Conservation (phyloP, 768 basidiomycete genomes). For the Tylopilus vinaceipallidus region DNA sequence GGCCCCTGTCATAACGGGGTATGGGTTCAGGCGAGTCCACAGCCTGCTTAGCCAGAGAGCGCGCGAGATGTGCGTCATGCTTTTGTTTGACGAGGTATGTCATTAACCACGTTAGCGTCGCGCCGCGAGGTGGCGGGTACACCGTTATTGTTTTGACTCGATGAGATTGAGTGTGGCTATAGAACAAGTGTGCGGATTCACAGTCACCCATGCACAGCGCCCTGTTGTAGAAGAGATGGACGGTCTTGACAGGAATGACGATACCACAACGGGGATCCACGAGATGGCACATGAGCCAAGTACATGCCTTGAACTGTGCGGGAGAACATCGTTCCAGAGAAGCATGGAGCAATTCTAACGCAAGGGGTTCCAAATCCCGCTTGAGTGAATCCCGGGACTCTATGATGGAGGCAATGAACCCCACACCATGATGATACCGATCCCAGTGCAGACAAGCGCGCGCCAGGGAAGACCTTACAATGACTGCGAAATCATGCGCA, state of each 20-base stretch:
- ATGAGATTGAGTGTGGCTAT: constrained; percentile 41
- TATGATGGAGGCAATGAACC: constrained; percentile 35
- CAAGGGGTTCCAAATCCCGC: constrained; percentile 33
- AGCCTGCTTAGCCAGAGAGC: constrained; percentile 49
- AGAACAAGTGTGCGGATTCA: constrained; percentile 44
- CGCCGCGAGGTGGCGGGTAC: constrained; percentile 52
- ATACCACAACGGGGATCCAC: constrained; percentile 30
- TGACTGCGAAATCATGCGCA: constrained; percentile 40
- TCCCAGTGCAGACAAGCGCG: constrained; percentile 55
- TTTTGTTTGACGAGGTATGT: constrained; percentile 38
- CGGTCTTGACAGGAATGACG: constrained; percentile 41
- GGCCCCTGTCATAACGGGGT: constrained; percentile 43
- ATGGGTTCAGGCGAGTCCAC: constrained; percentile 41
- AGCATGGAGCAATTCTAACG: constrained; percentile 43
- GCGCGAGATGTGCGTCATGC: constrained; percentile 44
- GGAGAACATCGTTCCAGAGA: constrained; percentile 37
- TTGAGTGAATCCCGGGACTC: constrained; percentile 22
- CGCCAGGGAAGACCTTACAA: constrained; percentile 49
- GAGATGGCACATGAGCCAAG: constrained; percentile 41
- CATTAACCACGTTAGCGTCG: constrained; percentile 53
- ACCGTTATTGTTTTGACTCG: constrained; percentile 30
- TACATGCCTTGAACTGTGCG: constrained; percentile 38
- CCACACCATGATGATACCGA: constrained; percentile 45
- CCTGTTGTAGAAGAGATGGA: constrained; percentile 47
- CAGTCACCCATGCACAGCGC: constrained; percentile 32